Evolutionary conservation across 2,329 filamentous ascomycete genomes (phyloP).

Genomic region (Colletotrichum chrysophilum): DNA sequence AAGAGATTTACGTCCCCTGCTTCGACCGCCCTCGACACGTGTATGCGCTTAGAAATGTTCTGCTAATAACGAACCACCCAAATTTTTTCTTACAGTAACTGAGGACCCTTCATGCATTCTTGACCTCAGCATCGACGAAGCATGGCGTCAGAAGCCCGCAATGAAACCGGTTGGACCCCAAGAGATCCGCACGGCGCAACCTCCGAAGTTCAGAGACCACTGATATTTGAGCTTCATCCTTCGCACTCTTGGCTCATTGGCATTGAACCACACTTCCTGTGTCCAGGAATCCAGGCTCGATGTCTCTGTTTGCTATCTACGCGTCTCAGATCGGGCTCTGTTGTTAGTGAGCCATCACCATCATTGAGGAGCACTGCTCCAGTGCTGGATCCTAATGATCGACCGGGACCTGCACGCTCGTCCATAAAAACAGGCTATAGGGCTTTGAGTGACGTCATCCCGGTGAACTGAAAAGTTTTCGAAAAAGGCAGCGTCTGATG

Average conservation of each 20-base stretch:
- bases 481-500: background rate
- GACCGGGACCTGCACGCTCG: conserved; percentile 4
- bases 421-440: background rate
- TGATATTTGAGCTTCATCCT: background rate
- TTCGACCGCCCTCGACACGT: background rate
- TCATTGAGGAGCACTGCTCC: background rate
- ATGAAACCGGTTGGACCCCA: background rate
- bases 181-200: background rate
- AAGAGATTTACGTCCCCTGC: conserved; percentile 6
- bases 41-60: background rate
- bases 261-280: background rate
- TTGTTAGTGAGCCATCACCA: background rate
- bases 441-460: conserved; percentile 11
- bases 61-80: background rate
- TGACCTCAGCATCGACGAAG: background rate
- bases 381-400: background rate
- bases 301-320: background rate
- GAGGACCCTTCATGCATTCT: background rate
- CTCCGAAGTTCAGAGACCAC: background rate
- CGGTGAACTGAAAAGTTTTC: background rate
- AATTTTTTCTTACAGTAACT: background rate
- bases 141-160: background rate
- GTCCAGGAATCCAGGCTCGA: background rate
- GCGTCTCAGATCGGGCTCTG: background rate
- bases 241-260: background rate